phyloP scores from a whole-genome alignment of 208 protist species.

The Acanthamoeba healyi region DNA sequence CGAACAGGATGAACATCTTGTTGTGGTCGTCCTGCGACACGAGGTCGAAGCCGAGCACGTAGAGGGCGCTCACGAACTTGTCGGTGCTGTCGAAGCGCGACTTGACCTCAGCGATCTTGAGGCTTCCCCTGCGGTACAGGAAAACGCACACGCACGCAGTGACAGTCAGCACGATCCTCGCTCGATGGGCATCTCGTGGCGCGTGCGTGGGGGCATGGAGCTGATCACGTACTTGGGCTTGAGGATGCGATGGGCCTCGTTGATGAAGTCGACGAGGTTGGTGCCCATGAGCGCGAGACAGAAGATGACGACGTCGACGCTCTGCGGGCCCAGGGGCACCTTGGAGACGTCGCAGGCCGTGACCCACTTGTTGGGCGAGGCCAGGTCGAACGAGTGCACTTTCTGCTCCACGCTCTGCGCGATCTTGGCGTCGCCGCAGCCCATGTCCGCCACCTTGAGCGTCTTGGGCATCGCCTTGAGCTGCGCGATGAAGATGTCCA shows the following conservation, averaged over 20 bases:
- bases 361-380: slow-evolving; percentile 90
- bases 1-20: slow-evolving; percentile 95
- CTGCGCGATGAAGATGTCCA: slow-evolving; percentile 91
- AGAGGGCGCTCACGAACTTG: slow-evolving; percentile 92
- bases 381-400: slow-evolving; percentile 97
- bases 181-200: no score
- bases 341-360: slow-evolving; percentile 94
- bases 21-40: slow-evolving; percentile 91
- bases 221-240: slow-evolving; percentile 79
- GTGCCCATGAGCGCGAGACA: slow-evolving; percentile 97
- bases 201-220: not conserved
- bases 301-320: slow-evolving; percentile 95
- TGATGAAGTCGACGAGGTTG: slow-evolving; percentile 94
- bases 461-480: slow-evolving; percentile 88
- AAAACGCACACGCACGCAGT: no score
- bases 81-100: slow-evolving; percentile 92
- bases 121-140: slow-evolving; percentile 77
- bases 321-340: slow-evolving; percentile 91
- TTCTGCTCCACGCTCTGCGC: slow-evolving; percentile 92
- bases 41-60: slow-evolving; percentile 92
- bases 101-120: slow-evolving; percentile 96
- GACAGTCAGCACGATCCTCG: no score
- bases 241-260: slow-evolving; percentile 95
- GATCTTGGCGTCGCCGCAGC: slow-evolving; percentile 96
- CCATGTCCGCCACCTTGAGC: slow-evolving; percentile 96